Evolutionary conservation across 371 early-diverging fungal species (phyloP), one percentile per base, ranked within the genome.

Genomic region (Mucor plumbeus): DNA sequence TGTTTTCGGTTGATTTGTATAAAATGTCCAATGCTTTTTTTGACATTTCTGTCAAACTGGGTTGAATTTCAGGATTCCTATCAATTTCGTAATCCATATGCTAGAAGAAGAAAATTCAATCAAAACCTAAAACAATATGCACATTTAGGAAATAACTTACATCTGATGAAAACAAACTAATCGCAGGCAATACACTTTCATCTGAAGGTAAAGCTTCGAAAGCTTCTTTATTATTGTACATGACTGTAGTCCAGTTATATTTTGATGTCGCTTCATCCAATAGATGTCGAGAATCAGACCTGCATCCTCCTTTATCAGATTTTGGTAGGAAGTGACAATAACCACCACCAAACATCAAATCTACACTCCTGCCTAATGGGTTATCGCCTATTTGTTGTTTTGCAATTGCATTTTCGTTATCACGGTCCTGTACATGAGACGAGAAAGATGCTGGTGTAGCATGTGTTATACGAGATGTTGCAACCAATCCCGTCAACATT

Each of bases 31-130:
- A 68, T 0, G 97, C 97, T 39, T 87, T 91, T 4, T 65, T 40
- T 0, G 96, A 74, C 98, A 97, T 97, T 71, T 97, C 94, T 7
- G 70, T 73, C 55, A 98, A 78, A 39, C 95, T 87, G 0, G 99
- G 98, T 68, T 97, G 90, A 19, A 61, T 36, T 0, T 64, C 43
- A 0, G 80, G 56, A 61, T 92, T 77, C 35, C 96, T 84, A 73
- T 98, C 99, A 50, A 98, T 94, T 40, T 92, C 91, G 71, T 88
- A 98, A 9, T 85, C 73, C 97, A 98, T 94, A 77, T 98, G 93
- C 86, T 85, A 61, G 43, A 21, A 14, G 26, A 13, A 26, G n/a
- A 17, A 35, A 36, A 33, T 38, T 40, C 40, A 7, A 34, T 63
- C 1, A 65, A 15, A 11, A n/a, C 7, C 3, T 26, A 1, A 34